Evolutionary conservation across 208 protist genomes (phyloP), one percentile per base, ranked within the genome.

Genomic region (Perkinsela sp.): DNA sequence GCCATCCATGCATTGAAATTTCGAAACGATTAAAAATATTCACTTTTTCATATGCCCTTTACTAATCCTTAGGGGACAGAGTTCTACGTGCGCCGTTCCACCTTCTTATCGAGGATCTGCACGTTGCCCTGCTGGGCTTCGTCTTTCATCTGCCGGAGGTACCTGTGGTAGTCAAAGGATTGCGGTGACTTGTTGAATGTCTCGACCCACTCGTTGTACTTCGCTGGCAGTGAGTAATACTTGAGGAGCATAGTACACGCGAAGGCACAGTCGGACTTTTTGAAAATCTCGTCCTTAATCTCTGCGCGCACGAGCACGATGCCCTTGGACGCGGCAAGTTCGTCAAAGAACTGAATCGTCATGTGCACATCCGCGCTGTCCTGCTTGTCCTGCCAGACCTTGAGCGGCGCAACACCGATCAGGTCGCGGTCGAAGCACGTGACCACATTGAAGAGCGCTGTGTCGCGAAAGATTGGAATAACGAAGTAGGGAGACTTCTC

Each of bases 331-430:
- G 77, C 76, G 70, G 76, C 67, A n/a, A 93, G 76, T 71, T 93
- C 87, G 0, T 85, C 91, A 72, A 93, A 93, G 74, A 93, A 93
- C 74, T 93, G 87, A 66, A 93, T 83, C 22, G 87, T 93, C 87
- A 93, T 93, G 77, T 93, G 83, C 29, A 87, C 76, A 66, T 79
- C 71, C 29, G 87, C 80, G 72, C 82, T 57, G 68, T 88, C 85
- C 72, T 91, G 85, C 76, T 90, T 87, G 71, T 84, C 70, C 71
- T 92, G 87, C 81, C 83, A 93, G 75, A 90, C 87, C 1, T 75
- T 84, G 0, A 93, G 80, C 16, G 87, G 85, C 0, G 83, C 79
- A n/a, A 88, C 82, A 29, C 82, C 83, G 1, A 91, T 72, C 67
- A 93, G 74, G 73, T 89, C 87, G 16, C 82, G 76, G 32, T 88